phyloP scores from a whole-genome alignment of 192 early-diverging fungal genomes.

The Gryganskiella cystojenkinii region DNA sequence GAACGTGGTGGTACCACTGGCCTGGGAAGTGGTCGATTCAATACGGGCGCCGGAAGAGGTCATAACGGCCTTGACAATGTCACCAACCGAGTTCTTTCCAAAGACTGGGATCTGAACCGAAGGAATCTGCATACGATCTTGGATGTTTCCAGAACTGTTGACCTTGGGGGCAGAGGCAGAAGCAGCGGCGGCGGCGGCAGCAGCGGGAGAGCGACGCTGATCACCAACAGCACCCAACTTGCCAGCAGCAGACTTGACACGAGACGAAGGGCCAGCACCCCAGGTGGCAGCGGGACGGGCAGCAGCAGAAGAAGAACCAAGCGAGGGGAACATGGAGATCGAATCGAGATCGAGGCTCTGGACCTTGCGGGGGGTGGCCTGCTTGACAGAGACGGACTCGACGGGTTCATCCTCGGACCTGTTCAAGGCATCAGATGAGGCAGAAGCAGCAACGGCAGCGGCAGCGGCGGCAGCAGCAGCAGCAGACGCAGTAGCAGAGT shows the following conservation, averaged over 20 bases:
- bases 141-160: constrained; percentile 56
- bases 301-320: constrained; percentile 63
- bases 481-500: constrained; percentile 31
- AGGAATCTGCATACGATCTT: constrained; percentile 69
- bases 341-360: constrained; percentile 64
- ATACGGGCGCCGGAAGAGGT: constrained; percentile 80
- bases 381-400: constrained; percentile 18
- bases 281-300: constrained; percentile 49
- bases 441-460: constrained; percentile 19
- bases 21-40: constrained; percentile 82
- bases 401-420: background rate
- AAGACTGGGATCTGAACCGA: constrained; percentile 56
- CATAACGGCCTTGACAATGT: constrained; percentile 70
- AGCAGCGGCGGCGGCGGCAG: constrained; percentile 55
- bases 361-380: constrained; percentile 34
- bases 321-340: constrained; percentile 81
- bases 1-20: constrained; percentile 79
- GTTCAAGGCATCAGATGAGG: constrained; percentile 12
- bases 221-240: constrained; percentile 55
- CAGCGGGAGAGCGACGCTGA: constrained; percentile 40
- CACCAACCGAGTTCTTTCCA: constrained; percentile 61
- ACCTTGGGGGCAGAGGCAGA: constrained; percentile 45
- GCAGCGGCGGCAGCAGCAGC: constrained; percentile 31
- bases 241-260: constrained; percentile 51
- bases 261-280: constrained; percentile 56